A percentile compares a stretch with the other conserved stretches of the same genome.
Evolutionary conservation across 2,329 filamentous ascomycete species (phyloP).

Genomic region (Shiraia bambusicola): DNA sequence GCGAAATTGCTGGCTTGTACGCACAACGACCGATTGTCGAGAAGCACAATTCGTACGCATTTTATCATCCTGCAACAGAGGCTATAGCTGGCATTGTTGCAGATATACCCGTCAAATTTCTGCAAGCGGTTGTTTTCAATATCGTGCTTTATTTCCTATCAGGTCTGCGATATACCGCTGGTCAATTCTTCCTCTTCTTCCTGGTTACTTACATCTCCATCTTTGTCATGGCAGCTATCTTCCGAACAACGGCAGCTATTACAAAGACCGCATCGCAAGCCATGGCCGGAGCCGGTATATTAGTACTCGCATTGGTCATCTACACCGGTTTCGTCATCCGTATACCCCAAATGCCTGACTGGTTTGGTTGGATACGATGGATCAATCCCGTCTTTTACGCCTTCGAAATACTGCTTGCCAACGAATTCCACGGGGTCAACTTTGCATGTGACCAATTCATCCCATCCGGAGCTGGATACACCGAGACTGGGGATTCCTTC

Average conservation of each 20-base stretch:
- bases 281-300: conserved; percentile 55
- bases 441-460: conserved; percentile 42
- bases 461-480: conserved; percentile 42
- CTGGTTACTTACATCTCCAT: conserved; percentile 57
- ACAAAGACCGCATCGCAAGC: conserved; percentile 66
- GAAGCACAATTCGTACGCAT: conserved; percentile 80
- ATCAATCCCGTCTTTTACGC: conserved; percentile 73
- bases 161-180: conserved; percentile 69
- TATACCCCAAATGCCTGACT: conserved; percentile 57
- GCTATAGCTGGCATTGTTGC: conserved; percentile 79
- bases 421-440: conserved; percentile 57
- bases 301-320: conserved; percentile 65
- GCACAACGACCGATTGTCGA: conserved; percentile 87
- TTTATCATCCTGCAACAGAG: conserved; percentile 87
- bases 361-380: conserved; percentile 56
- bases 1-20: conserved; percentile 61
- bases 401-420: conserved; percentile 77
- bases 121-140: conserved; percentile 73
- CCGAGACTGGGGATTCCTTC: conserved; percentile 25
- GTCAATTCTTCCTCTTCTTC: conserved; percentile 81
- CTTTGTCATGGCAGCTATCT: conserved; percentile 77
- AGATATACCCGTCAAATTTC: conserved; percentile 78
- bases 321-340: conserved; percentile 70
- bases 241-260: conserved; percentile 73
- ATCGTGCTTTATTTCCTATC: conserved; percentile 82